Base-by-base conservation (phyloP, 1,139 yeast genomes). In the Blastobotrys buckinghamii region DNA sequence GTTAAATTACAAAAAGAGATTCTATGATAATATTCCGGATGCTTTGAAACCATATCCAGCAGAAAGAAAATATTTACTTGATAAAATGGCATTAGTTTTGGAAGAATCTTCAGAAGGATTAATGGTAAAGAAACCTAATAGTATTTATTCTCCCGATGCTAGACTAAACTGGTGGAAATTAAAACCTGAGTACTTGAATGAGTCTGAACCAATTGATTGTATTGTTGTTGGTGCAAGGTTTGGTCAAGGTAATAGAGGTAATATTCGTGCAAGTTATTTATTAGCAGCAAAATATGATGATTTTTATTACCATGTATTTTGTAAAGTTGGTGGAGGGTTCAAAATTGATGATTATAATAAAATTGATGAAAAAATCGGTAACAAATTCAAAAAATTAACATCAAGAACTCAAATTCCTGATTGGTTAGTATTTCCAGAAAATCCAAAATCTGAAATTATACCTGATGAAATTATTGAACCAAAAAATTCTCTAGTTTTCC, bases 181-280 rank as follows among this genome's bases (percentile, higher is more conserved):
- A 1, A 92, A 92, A 63, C 97, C 97, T 0, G 96, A 90, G 57
- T 90, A 89, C 62, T 70, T 89, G 51, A 84, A 81, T 51, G 88
- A 84, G 48, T 96, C 96, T 8, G 96, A 88, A 54, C 85, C 85
- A 58, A 70, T 90, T 55, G 98, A 92, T 65, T 65, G 89, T 42
- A 73, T 81, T 1, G 78, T 92, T 0, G 79, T 90, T 51, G 97
- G 97, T 0, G 83, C 83, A 48, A 80, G 78, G 48, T 80, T 81
- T 13, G 90, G 87, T 0, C 75, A 77, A 29, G 92, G 92, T 45
- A 53, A 54, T 9, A 57, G 71, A 6, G 64, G 65, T 3, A 57
- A 60, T 27, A 53, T 51, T 9, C 50, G 69, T 12, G 82, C 86
- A 40, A 76, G 90, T 5, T 86, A 77, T 58, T 73, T 86, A 59